A percentile compares a stretch with the other conserved stretches of the same genome.
Evolutionary conservation across 208 protist species (phyloP).

Genomic region (Trypanosoma caninum): DNA sequence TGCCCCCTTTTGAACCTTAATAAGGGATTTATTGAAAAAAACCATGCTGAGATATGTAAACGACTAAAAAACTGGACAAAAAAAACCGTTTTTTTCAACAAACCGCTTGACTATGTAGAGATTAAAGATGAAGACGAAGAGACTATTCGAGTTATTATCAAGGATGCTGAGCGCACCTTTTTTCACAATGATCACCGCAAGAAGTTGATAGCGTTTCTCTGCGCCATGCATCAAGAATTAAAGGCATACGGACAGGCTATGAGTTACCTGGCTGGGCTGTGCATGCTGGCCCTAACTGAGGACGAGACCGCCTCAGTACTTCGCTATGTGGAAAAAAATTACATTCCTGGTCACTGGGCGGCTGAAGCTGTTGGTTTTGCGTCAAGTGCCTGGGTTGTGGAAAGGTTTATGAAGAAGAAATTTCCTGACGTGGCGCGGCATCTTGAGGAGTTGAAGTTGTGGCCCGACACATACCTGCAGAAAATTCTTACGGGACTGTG

Average conservation of each 20-base stretch:
- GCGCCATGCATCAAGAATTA: constrained; percentile 85
- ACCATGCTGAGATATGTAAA: constrained; percentile 52
- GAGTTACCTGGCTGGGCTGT: constrained; percentile 88
- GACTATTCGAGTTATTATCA: constrained; percentile 89
- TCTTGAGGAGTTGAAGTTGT: constrained; percentile 76
- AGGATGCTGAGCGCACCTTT: constrained; percentile 87
- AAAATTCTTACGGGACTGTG: constrained; percentile 90
- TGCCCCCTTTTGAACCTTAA: constrained; percentile 79
- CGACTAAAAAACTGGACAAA: constrained; percentile 66
- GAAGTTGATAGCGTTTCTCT: constrained; percentile 74
- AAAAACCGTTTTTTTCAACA: constrained; percentile 54
- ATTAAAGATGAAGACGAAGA: constrained; percentile 84
- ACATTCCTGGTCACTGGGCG: constrained; percentile 87
- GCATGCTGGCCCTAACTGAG: constrained; percentile 78
- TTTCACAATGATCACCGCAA: constrained; percentile 63
- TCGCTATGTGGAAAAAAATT: constrained; percentile 70
- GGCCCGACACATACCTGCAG: constrained; percentile 90
- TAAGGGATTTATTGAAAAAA: constrained; percentile 70
- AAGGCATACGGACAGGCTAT: constrained; percentile 86
- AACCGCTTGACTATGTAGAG: constrained; percentile 68
- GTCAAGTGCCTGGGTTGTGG: constrained; percentile 85
- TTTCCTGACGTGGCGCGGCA: constrained; percentile 77
- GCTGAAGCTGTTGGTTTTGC: constrained; percentile 86
- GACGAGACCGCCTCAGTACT: constrained; percentile 76
- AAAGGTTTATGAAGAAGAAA: constrained; percentile 74